Evolutionary conservation across 495 filamentous ascomycete species (phyloP).

Genomic region (Penicillium paxilli): DNA sequence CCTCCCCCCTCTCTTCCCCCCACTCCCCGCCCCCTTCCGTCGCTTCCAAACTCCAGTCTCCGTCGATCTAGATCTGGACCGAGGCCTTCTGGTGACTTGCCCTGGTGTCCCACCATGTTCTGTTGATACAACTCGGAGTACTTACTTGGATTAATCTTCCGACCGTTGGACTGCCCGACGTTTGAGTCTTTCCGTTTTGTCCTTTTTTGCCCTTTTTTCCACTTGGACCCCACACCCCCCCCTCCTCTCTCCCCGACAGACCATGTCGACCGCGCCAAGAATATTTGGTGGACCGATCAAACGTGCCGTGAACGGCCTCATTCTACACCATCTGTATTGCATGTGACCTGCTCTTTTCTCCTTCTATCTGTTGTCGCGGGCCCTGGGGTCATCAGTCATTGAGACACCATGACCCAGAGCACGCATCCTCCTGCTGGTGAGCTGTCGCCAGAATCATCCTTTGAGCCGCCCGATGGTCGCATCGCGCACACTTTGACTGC

Average conservation of each 20-base stretch:
- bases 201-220: slow-evolving; percentile 11
- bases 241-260: slow-evolving; percentile 1
- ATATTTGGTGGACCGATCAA: slow-evolving; percentile 14
- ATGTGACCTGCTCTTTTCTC: slow-evolving; percentile 18
- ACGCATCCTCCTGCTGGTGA: slow-evolving; percentile 14
- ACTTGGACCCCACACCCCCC: not conserved
- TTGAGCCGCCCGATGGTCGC: slow-evolving; percentile 41
- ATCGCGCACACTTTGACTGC: slow-evolving; percentile 86
- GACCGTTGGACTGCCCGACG: slow-evolving; percentile 3
- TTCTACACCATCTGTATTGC: slow-evolving; percentile 5
- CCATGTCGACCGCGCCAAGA: slow-evolving; percentile 23
- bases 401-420: slow-evolving; percentile 21
- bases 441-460: slow-evolving; percentile 24
- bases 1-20: not conserved
- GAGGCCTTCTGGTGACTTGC: slow-evolving; percentile 10
- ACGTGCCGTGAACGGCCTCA: slow-evolving; percentile 7
- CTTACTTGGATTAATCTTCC: not conserved
- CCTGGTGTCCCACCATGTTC: not conserved
- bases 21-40: slow-evolving; percentile 14
- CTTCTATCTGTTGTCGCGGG: slow-evolving; percentile 3
- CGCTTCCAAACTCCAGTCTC: slow-evolving; percentile 22
- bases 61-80: slow-evolving; percentile 29
- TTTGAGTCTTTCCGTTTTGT: slow-evolving; percentile 1
- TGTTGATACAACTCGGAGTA: not conserved
- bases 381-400: slow-evolving; percentile 1